phyloP scores from a whole-genome alignment of 139 green algal species.

The Zygnema cylindricum region DNA sequence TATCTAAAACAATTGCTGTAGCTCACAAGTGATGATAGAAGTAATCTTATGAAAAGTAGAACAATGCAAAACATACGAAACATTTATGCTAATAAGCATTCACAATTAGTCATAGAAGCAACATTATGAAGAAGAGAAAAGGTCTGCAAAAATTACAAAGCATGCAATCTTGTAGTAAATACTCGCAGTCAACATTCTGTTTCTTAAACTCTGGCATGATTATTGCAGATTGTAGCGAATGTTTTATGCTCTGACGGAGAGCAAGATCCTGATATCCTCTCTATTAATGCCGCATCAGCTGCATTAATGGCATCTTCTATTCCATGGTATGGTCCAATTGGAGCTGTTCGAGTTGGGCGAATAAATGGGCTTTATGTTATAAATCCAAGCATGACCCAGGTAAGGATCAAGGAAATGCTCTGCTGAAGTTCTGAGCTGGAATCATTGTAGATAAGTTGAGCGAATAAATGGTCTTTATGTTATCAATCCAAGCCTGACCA shows the following conservation, averaged over 20 bases:
- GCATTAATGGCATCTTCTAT: slow-evolving; percentile 73
- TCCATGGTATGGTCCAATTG: slow-evolving; percentile 78
- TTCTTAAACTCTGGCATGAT: too few species aligned
- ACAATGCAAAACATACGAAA: too few species aligned
- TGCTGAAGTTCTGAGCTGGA: not conserved
- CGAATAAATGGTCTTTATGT: too few species aligned
- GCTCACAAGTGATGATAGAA: too few species aligned
- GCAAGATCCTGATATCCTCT: slow-evolving; percentile 71
- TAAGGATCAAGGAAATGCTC: not conserved
- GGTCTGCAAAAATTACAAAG: too few species aligned
- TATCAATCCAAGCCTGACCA: not conserved
- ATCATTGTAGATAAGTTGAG: not conserved
- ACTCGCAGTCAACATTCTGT: too few species aligned
- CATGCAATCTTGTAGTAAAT: too few species aligned
- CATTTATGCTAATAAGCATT: too few species aligned
- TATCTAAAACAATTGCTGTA: too few species aligned
- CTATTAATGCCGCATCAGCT: slow-evolving; percentile 79
- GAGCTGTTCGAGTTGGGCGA: slow-evolving; percentile 62
- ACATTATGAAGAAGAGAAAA: too few species aligned
- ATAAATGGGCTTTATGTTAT: slow-evolving; percentile 55
- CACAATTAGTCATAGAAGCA: too few species aligned
- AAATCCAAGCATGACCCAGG: slow-evolving; percentile 48
- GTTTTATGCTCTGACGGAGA: slow-evolving; percentile 64
- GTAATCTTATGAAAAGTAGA: too few species aligned
- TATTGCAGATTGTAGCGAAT: slow-evolving; percentile 37